A percentile compares a stretch with the other conserved stretches of the same genome.
Conservation (phyloP, 2,329 filamentous ascomycete genomes). For the Neofusicoccum laricinum region DNA sequence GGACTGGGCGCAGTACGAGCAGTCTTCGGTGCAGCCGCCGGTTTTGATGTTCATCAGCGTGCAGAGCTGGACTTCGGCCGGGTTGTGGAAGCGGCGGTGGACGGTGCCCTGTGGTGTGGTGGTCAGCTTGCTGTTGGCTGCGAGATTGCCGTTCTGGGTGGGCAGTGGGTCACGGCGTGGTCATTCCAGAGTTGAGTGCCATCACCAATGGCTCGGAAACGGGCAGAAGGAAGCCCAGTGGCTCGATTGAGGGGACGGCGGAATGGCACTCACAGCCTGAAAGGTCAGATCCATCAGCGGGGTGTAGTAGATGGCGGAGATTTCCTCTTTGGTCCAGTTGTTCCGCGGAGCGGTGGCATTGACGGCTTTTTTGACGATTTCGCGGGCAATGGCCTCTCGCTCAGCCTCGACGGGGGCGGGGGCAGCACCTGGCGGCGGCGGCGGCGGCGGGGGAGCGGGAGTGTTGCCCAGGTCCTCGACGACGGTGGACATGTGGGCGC, state of each 20-base stretch:
- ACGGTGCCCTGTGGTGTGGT: conserved; percentile 58
- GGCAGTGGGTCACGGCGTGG: not conserved
- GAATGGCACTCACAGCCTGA: conserved; percentile 59
- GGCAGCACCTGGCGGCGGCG: not conserved
- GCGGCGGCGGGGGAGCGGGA: conserved; percentile 5
- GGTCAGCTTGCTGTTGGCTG: not conserved
- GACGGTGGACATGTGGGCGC: conserved; percentile 14
- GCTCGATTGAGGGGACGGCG: not conserved
- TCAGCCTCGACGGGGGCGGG: conserved; percentile 4
- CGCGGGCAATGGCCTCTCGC: conserved; percentile 5
- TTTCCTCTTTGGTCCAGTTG: conserved; percentile 79
- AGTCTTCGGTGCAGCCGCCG: conserved; percentile 87
- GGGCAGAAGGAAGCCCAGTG: not conserved
- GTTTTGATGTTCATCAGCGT: conserved; percentile 97
- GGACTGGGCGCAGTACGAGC: conserved; percentile 88
- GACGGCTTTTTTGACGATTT: conserved; percentile 51
- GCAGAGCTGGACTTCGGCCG: conserved; percentile 82
- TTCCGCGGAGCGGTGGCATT: conserved; percentile 61
- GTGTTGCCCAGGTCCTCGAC: conserved; percentile 8
- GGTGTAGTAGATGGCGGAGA: conserved; percentile 76
- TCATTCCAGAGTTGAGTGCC: not conserved
- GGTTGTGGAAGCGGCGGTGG: conserved; percentile 82
- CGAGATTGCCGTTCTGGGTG: not conserved
- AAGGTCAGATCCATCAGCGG: conserved; percentile 76
- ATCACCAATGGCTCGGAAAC: not conserved